Evolutionary conservation across 352 stramenopile genomes (phyloP).

Genomic region (Globisporangium megalacanthum): DNA sequence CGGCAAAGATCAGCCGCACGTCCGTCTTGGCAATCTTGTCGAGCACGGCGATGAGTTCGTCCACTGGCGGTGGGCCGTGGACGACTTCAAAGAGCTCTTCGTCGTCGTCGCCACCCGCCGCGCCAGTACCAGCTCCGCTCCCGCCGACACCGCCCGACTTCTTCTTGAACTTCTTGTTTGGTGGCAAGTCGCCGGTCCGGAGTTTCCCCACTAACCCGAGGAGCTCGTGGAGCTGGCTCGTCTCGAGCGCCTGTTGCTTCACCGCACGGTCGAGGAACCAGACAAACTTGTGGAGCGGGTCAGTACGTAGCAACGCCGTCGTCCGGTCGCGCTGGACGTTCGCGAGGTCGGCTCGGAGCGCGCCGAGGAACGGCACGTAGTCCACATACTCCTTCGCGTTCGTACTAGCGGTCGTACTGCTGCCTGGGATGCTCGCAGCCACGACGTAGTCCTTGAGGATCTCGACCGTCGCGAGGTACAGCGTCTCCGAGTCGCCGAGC

Average conservation of each 20-base stretch:
- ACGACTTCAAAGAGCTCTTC: conserved; percentile 82
- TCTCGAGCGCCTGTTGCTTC: conserved; percentile 70
- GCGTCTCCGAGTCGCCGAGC: conserved; percentile 75
- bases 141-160: conserved; percentile 10
- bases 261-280: conserved; percentile 82
- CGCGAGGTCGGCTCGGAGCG: conserved; percentile 69
- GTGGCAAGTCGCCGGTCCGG: conserved; percentile 55
- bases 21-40: conserved; percentile 82
- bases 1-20: conserved; percentile 73
- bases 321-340: conserved; percentile 82
- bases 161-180: conserved; percentile 82
- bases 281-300: conserved; percentile 86
- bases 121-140: conserved; percentile 15
- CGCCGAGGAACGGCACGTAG: conserved; percentile 75
- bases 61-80: conserved; percentile 60
- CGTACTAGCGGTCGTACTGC: conserved; percentile 34
- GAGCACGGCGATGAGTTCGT: conserved; percentile 59
- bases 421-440: conserved; percentile 61
- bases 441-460: conserved; percentile 77
- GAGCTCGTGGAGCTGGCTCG: conserved; percentile 63
- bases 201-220: conserved; percentile 67
- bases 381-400: conserved; percentile 81
- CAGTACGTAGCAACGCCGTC: conserved; percentile 54
- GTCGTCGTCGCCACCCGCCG: conserved; percentile 34
- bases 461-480: conserved; percentile 75